Evolutionary conservation across 257 asterid species (phyloP), one percentile per base, ranked within the genome.

Genomic region (Mitragyna speciosa): DNA sequence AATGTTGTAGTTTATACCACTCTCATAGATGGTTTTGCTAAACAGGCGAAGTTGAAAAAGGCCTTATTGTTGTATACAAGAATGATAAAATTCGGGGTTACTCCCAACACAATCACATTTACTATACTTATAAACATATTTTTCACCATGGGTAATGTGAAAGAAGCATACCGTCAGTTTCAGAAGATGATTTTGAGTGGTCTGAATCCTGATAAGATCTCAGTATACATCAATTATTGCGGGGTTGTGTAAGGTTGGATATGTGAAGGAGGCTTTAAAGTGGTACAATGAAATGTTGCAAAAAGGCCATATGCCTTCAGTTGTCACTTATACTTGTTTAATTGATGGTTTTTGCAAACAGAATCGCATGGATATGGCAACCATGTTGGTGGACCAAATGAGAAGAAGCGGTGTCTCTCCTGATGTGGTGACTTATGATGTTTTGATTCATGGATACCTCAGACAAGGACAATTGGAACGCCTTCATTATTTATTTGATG

Each of bases 321-420:
- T 88, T n/a, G 87, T 86, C 65, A 90, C 95, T 16, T 91, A 86
- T 84, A 89, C 94, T 30, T 88, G 96, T 80, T 79, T 91, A 70
- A 87, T 91, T 84, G 88, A 88, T 76, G 88, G 88, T 48, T 88
- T 81, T 79, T 85, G 75, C 79, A 86, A 84, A 82, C 64, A 82
- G 43, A 74, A 79, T 72, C 85, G 77, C 36, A 65, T 81, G 86
- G 88, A 85, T 48, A 76, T 64, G 58, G 94, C 81, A 52, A 26
- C 10, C 61, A 33, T 7, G 81, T 69, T 89, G 82, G 61, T 86
- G 31, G 79, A 79, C 28, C 85, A 86, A 84, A 89, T 89, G 92
- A 68, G 56, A 73, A 72, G 68, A 59, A 71, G 79, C 77, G 77
- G 78, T 67, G 17, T 89, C 16, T 66, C 75, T 78, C 90, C 83